Percentiles rank a stretch among this genome's conserved stretches.
Conservation (phyloP, 306 rosid species). For the Quillaja saponaria region DNA sequence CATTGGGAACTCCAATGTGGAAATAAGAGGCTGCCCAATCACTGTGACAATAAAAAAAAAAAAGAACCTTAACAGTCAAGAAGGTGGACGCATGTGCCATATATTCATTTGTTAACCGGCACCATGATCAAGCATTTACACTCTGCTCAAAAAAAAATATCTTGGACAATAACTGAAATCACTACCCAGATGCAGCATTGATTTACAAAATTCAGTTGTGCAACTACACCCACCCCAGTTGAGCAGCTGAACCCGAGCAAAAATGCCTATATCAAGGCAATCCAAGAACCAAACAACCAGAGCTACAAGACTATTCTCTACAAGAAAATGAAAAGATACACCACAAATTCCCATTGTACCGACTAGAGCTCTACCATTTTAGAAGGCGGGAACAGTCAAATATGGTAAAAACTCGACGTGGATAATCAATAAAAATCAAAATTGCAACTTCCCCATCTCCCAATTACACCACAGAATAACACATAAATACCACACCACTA, state of each 20-base stretch:
- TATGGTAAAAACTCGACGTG: background rate
- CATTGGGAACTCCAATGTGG: background rate
- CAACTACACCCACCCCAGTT: background rate
- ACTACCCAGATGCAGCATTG: background rate
- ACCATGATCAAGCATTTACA: background rate
- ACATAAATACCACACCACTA: conserved; percentile 20
- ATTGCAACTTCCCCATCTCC: conserved; percentile 16
- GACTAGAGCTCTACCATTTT: background rate
- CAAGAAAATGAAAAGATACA: conserved; percentile 12
- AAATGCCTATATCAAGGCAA: background rate
- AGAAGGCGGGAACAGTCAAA: background rate
- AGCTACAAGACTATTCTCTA: conserved; percentile 10
- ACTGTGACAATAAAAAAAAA: background rate
- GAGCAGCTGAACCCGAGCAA: background rate
- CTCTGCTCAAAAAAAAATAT: conserved; percentile 5
- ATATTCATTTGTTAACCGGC: background rate
- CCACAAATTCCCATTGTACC: background rate
- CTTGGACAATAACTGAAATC: background rate
- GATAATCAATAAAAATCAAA: background rate
- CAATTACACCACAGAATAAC: conserved; percentile 16
- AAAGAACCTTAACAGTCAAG: background rate
- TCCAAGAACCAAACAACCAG: conserved; percentile 18
- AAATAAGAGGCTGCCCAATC: background rate
- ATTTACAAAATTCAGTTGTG: conserved; percentile 17
- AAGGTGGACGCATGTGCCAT: background rate